Percentiles rank a stretch among this genome's conserved stretches.
phyloP scores from a whole-genome alignment of 495 filamentous ascomycete species.

The Podospora australis region DNA sequence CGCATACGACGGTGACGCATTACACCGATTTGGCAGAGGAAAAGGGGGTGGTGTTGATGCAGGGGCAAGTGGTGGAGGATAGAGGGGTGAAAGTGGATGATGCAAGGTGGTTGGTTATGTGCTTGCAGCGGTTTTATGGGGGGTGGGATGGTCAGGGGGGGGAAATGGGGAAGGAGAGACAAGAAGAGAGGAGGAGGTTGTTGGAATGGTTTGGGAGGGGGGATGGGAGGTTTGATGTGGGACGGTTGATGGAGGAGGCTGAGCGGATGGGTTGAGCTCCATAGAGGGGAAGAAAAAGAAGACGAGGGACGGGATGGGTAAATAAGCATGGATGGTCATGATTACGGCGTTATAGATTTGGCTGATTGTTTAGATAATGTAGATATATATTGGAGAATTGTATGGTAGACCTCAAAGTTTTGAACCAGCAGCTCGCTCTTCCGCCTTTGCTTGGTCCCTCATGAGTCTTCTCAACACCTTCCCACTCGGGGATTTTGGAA shows the following conservation, averaged over 20 bases:
- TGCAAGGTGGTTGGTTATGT: conserved; percentile 84
- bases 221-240: conserved; percentile 71
- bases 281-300: not conserved
- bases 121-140: conserved; percentile 87
- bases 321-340: not conserved
- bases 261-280: conserved; percentile 67
- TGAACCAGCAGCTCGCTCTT: conserved; percentile 27
- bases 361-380: not conserved
- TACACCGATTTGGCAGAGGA: conserved; percentile 68
- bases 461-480: conserved; percentile 79
- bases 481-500: conserved; percentile 80
- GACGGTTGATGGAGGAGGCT: conserved; percentile 76
- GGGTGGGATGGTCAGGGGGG: conserved; percentile 42
- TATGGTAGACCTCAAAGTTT: conserved; percentile 21
- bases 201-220: conserved; percentile 76
- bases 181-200: conserved; percentile 51
- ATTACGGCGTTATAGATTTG: too few relatives aligned
- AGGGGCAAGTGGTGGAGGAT: conserved; percentile 70
- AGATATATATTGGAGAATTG: not conserved
- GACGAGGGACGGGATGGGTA: not conserved
- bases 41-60: conserved; percentile 75
- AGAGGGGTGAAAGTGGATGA: conserved; percentile 72
- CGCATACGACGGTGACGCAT: conserved; percentile 90
- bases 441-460: conserved; percentile 33
- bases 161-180: conserved; percentile 31